Percentiles rank a stretch among this genome's conserved stretches.
Conservation (phyloP, 2,329 filamentous ascomycete genomes). For the Xylariomycetidae sp. region DNA sequence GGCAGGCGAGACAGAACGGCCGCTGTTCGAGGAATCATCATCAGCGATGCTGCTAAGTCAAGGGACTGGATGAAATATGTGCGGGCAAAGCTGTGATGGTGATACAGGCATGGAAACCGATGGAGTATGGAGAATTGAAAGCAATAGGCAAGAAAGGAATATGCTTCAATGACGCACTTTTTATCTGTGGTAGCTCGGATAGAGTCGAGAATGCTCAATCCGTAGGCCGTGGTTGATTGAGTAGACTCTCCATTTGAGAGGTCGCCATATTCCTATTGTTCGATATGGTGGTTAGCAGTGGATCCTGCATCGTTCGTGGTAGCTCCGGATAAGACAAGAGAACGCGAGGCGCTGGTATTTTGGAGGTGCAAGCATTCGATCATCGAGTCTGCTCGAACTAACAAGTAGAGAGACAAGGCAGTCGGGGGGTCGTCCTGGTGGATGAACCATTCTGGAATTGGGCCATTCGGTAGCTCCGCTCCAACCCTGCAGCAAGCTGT, state of each 20-base stretch:
- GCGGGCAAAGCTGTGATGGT: slow-evolving; percentile 2
- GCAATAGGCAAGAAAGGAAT: too few species aligned
- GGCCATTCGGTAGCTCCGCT: neutral
- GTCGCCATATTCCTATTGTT: slow-evolving; percentile 38
- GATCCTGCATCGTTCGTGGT: too few species aligned
- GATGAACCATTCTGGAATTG: too few species aligned
- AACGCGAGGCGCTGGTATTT: too few species aligned
- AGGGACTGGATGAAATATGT: neutral
- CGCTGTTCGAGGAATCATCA: slow-evolving; percentile 44
- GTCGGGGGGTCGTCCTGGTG: slow-evolving; percentile 5
- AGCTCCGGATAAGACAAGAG: too few species aligned
- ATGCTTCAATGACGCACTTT: slow-evolving; percentile 65
- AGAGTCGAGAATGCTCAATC: slow-evolving; percentile 68
- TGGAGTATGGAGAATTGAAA: too few species aligned
- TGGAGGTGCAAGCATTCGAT: too few species aligned
- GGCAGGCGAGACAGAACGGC: slow-evolving; percentile 67
- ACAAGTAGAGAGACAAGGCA: slow-evolving; percentile 1
- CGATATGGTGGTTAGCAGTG: slow-evolving; percentile 5
- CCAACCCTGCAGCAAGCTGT: neutral
- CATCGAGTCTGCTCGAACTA: too few species aligned
- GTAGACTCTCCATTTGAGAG: slow-evolving; percentile 54
- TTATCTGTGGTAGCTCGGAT: slow-evolving; percentile 77
- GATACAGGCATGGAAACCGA: too few species aligned
- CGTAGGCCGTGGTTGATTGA: slow-evolving; percentile 66
- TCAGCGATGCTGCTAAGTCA: neutral